These are phyloP conservation scores for Neurospora crassa DNA, from an alignment of 2,329 filamentous ascomycete species.

Conservation along the genomic window DNA sequence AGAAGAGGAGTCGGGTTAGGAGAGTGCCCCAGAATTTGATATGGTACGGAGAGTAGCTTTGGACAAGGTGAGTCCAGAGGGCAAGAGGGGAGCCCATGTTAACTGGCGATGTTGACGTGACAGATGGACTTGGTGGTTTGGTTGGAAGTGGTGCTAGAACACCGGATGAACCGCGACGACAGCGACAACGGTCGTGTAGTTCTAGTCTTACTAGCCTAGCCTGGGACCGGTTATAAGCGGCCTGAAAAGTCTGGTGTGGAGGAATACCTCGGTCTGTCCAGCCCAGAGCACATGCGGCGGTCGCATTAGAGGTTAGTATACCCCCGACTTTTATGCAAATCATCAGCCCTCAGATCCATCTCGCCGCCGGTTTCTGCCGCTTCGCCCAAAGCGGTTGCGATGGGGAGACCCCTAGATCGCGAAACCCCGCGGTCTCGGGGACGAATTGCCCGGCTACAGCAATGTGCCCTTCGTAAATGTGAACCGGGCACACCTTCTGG, in stretches of 20 bases:
- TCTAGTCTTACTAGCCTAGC: neutral
- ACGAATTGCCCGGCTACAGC: no score
- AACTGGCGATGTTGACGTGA: neutral
- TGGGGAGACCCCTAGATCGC: neutral
- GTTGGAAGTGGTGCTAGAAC: neutral
- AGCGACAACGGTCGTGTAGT: neutral
- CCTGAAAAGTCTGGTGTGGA: neutral
- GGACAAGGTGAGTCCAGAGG: constrained; percentile 15
- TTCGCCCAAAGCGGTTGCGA: neutral
- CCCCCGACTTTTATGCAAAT: neutral
- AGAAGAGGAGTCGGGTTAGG: constrained; percentile 32
- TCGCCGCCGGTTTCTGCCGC: neutral
- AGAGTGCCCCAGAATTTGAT: constrained; percentile 33
- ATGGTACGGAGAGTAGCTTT: constrained; percentile 12
- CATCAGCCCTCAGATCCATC: neutral
- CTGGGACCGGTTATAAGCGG: neutral
- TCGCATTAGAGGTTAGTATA: neutral
- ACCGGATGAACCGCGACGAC: neutral
- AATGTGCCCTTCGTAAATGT: no score
- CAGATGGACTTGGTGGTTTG: neutral
- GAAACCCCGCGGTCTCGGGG: neutral
- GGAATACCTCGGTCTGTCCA: neutral
- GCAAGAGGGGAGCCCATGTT: neutral
- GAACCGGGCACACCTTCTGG: no score
- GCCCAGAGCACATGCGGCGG: neutral